These are phyloP conservation scores for Botrytis porri DNA, from an alignment of 2,329 filamentous ascomycete genomes.

Conservation along the genomic window DNA sequence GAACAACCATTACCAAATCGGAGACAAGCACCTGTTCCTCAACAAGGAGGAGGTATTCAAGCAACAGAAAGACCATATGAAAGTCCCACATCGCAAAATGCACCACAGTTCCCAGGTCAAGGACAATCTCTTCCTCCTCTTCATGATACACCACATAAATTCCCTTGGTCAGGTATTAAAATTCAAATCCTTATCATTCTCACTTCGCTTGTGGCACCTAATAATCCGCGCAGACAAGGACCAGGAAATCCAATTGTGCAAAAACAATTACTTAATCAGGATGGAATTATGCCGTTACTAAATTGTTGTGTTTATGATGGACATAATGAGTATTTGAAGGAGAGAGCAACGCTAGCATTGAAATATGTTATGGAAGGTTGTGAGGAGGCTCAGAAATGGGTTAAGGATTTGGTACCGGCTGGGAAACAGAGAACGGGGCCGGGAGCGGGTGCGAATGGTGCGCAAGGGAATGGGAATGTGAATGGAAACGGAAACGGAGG, in stretches of 20 bases:
- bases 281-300: constrained; percentile 82
- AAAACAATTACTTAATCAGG: constrained; percentile 78
- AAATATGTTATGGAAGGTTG: constrained; percentile 78
- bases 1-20: constrained; percentile 40
- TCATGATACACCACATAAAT: constrained; percentile 63
- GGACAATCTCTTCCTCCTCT: constrained; percentile 46
- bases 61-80: constrained; percentile 67
- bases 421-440: constrained; percentile 15
- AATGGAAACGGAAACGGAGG: neutral
- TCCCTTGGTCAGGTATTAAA: constrained; percentile 74
- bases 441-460: neutral
- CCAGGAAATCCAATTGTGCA: constrained; percentile 74
- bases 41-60: constrained; percentile 26
- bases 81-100: constrained; percentile 25
- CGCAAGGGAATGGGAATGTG: too few relatives aligned
- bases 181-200: constrained; percentile 89
- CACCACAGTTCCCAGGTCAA: constrained; percentile 35
- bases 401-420: constrained; percentile 51
- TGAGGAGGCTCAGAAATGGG: constrained; percentile 68
- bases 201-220: constrained; percentile 84
- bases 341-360: constrained; percentile 84
- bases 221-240: constrained; percentile 54
- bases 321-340: constrained; percentile 90
- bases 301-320: constrained; percentile 91
- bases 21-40: constrained; percentile 36